A percentile compares a stretch with the other conserved stretches of the same genome.
phyloP scores from a whole-genome alignment of 2,329 filamentous ascomycete species.

The Cercospora zeina region DNA sequence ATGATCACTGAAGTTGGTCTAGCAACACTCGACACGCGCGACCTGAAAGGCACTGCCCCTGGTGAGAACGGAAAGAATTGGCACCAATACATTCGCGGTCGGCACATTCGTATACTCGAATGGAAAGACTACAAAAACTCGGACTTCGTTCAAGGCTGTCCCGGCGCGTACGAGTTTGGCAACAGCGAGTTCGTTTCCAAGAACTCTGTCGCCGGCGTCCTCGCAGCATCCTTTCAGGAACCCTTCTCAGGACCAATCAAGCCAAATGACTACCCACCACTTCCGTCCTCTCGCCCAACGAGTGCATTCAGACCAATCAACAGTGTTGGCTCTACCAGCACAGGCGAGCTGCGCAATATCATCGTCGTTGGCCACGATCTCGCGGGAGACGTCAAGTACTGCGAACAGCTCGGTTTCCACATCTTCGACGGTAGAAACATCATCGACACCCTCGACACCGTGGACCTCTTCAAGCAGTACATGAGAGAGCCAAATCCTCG shows the following conservation, averaged over 20 bases:
- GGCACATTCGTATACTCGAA: slow-evolving; percentile 77
- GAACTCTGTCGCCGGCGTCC: slow-evolving; percentile 46
- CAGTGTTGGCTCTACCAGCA: background rate
- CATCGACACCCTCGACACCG: slow-evolving; percentile 62
- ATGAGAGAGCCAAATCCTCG: slow-evolving; percentile 53
- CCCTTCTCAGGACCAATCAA: slow-evolving; percentile 50
- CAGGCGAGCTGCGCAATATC: slow-evolving; percentile 56
- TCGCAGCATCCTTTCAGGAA: slow-evolving; percentile 59
- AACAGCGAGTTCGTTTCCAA: slow-evolving; percentile 57
- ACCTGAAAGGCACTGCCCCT: slow-evolving; percentile 58
- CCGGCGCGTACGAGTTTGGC: slow-evolving; percentile 73
- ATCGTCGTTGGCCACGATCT: slow-evolving; percentile 79
- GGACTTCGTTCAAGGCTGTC: slow-evolving; percentile 69
- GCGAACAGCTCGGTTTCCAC: slow-evolving; percentile 65
- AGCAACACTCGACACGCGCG: slow-evolving; percentile 71
- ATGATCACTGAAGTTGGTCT: slow-evolving; percentile 84
- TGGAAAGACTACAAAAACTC: slow-evolving; percentile 65
- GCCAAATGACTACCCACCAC: slow-evolving; percentile 2
- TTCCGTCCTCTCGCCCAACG: background rate
- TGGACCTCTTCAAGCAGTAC: slow-evolving; percentile 66
- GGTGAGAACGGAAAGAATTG: slow-evolving; percentile 65
- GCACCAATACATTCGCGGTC: slow-evolving; percentile 64
- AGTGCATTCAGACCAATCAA: background rate
- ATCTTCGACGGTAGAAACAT: slow-evolving; percentile 56
- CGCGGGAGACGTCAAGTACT: slow-evolving; percentile 65